Evolutionary conservation across 371 early-diverging fungal species (phyloP), one percentile per base, ranked within the genome.

Genomic region (Zopfochytrium polystomum): DNA sequence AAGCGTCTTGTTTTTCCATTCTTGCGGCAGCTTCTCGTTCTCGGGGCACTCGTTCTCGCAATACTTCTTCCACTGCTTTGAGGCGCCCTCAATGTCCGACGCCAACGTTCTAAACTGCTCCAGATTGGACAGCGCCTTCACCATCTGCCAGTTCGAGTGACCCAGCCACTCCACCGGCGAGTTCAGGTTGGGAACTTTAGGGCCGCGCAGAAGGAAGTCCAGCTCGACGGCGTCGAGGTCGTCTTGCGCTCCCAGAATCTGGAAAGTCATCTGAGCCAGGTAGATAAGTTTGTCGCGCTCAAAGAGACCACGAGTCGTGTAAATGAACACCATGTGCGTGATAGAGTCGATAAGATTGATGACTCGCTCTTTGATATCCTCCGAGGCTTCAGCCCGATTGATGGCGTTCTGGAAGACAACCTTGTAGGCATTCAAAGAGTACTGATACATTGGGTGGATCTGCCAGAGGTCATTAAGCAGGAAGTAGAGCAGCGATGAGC

Each of bases 31-130:
- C 66, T 84, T 84, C 62, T 84, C 84, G 52, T 72, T 83, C 58
- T 84, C 84, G 2, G 84, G 84, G 38, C 69, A 72, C 59, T 84
- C 84, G 52, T 75, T 67, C 61, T 84, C 84, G 64, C 82, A 84
- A 62, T 81, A 84, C 67, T 84, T 84, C 53, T 80, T 80, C 84
- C 84, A 84, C 54, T 81, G 82, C 62, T 84, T 84, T 11, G 80
- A 64, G 2, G 78, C 73, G 7, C 81, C 80, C 62, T 84, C 84
- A 49, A 84, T 82, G 54, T 84, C 84, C 32, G 78, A 79, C 6
- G 80, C 70, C 34, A 84, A 65, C 0, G 74, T 64, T 18, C 76
- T 53, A 65, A 84, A 82, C 29, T 66, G 71, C 63, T 84, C 84
- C 55, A 81, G 50, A 45, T 77, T 77, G 0, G 83, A 77, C 31